Conservation (phyloP, 2,329 filamentous ascomycete genomes). For the Trichoderma aggressivum region DNA sequence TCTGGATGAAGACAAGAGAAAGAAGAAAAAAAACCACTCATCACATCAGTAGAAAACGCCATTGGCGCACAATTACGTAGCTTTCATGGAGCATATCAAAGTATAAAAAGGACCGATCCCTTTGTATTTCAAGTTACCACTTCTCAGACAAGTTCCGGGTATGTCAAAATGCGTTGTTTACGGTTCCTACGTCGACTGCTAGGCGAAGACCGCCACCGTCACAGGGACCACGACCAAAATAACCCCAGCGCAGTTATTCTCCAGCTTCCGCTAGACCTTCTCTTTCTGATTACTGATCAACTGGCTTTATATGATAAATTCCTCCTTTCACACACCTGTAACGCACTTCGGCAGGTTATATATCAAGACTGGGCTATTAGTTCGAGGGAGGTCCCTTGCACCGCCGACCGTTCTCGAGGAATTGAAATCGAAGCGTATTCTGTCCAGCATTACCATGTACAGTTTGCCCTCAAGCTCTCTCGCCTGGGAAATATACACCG, state of each 20-base stretch:
- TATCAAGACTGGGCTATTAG: background rate
- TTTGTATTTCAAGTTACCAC: background rate
- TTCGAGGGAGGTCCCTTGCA: background rate
- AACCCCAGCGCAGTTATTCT: background rate
- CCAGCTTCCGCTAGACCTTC: background rate
- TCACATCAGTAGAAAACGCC: background rate
- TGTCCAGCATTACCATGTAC: background rate
- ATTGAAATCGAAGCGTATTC: background rate
- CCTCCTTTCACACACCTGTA: background rate
- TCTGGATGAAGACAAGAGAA: background rate
- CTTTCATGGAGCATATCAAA: background rate
- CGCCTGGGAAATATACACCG: background rate
- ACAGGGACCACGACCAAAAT: background rate
- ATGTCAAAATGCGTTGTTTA: background rate
- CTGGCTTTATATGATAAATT: background rate
- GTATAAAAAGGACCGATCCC: background rate
- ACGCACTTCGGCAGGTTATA: background rate
- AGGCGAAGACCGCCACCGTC: background rate
- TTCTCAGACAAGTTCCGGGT: background rate
- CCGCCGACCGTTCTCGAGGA: background rate
- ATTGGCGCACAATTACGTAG: background rate
- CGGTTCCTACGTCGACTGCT: background rate
- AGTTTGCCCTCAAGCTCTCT: background rate
- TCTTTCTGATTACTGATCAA: background rate
- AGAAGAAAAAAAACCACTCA: background rate